Base-by-base conservation (phyloP, 139 green algal species). In the Auxenochlorella pyrenoidosa region DNA sequence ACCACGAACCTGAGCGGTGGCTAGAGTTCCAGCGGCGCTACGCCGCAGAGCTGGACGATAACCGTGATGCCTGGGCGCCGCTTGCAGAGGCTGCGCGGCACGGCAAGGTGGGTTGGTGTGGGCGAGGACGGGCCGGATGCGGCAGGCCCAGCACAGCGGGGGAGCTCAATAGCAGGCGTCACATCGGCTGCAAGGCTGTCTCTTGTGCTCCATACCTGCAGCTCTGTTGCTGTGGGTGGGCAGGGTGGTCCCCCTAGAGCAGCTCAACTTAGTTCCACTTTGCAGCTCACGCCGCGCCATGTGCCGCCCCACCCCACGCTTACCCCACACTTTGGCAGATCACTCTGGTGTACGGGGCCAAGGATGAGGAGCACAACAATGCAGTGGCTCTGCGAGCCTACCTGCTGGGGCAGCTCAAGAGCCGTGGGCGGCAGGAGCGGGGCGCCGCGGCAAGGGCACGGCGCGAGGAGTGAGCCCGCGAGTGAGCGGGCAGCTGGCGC, bases 321-420 rank as follows among this genome's bases (percentile, higher is more conserved):
- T n/a, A n/a, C n/a, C n/a, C n/a, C n/a, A n/a, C n/a, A n/a, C n/a
- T n/a, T n/a, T n/a, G n/a, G 38, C 75, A 58, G 75, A 10, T 83
- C 51, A 83, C 77, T 4, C 51, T 84, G 54, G 24, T 84, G 10
- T 84, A 73, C 38, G 22, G n/a, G 3, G 79, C 79, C 26, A 73
- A 47, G 22, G 79, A 84, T 19, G 32, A 54, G 79, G 0, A 75
- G 79, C 79, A 84, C 79, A 84, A 84, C 58, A 71, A 84, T 5
- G 79, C 79, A 10, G 79, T 84, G 54, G 79, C 32, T 36, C 58
- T 84, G 36, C 47, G 32, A 8, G 24, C 8, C 26, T 84, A 63
- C 58, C 79, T 84, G 36, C 75, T 65, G 75, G 4, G 44, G 30
- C 60, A 66, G 75, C 75, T 65, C 30, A 18, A 82, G 75, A 0